Conservation (phyloP, 768 basidiomycete genomes). For the Polyporus arcularius region DNA sequence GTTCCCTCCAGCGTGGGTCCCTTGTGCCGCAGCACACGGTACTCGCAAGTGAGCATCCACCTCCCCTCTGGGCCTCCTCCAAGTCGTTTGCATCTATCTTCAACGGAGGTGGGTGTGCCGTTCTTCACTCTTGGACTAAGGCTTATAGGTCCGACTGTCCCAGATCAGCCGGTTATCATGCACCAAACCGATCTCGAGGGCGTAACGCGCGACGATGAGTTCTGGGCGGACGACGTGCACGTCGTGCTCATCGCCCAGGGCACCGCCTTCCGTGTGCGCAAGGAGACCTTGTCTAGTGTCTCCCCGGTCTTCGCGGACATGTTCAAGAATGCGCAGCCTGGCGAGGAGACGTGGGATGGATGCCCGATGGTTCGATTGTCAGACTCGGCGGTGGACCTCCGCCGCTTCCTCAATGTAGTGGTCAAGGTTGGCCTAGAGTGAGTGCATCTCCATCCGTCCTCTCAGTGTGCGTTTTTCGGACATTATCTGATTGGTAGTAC, state of each 20-base stretch:
- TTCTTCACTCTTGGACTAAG: too few relatives aligned
- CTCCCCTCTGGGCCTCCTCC: too few relatives aligned
- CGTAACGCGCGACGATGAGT: background rate
- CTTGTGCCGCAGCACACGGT: too few relatives aligned
- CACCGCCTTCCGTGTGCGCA: slow-evolving; percentile 17
- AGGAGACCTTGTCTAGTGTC: slow-evolving; percentile 10
- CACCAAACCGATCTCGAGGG: too few relatives aligned
- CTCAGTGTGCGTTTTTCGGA: background rate
- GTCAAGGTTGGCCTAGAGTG: background rate
- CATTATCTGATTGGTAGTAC: background rate
- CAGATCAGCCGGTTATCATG: too few relatives aligned
- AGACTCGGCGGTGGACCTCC: slow-evolving; percentile 4
- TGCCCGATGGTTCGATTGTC: slow-evolving; percentile 8
- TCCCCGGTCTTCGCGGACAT: slow-evolving; percentile 19
- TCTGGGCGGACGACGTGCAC: slow-evolving; percentile 73
- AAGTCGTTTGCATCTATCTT: too few relatives aligned
- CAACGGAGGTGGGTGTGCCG: too few relatives aligned
- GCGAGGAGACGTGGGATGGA: slow-evolving; percentile 1
- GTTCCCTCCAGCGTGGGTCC: too few relatives aligned
- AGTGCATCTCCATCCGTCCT: background rate
- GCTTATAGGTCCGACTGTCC: too few relatives aligned
- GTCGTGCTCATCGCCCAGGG: slow-evolving; percentile 54
- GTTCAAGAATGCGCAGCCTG: slow-evolving; percentile 12
- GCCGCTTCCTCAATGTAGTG: slow-evolving; percentile 1
- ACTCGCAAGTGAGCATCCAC: too few relatives aligned